A percentile compares a stretch with the other conserved stretches of the same genome.
Conservation (phyloP, 139 green algal species). For the Chlorella sp. region DNA sequence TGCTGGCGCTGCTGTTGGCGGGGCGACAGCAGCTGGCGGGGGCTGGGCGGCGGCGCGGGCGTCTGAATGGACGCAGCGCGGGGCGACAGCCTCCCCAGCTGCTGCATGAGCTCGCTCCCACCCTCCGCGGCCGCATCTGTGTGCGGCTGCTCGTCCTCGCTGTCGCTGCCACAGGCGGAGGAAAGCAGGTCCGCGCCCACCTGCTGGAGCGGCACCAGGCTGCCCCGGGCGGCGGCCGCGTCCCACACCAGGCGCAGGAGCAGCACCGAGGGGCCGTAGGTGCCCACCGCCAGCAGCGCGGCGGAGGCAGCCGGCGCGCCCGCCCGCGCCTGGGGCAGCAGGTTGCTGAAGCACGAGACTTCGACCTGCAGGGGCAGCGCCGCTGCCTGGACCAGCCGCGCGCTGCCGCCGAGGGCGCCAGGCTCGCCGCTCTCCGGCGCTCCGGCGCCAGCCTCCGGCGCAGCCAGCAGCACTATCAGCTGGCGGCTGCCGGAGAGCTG, state of each 20-base stretch:
- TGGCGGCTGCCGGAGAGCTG: slow-evolving; percentile 9
- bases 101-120: too few relatives aligned
- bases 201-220: not conserved
- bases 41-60: not conserved
- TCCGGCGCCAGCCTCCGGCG: not conserved
- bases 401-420: not conserved
- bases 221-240: not conserved
- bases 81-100: too few relatives aligned
- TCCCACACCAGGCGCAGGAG: slow-evolving; percentile 7
- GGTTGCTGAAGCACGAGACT: slow-evolving; percentile 28
- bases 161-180: too few relatives aligned
- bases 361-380: not conserved
- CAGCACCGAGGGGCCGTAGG: slow-evolving; percentile 12
- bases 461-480: slow-evolving; percentile 9
- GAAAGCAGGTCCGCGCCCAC: too few relatives aligned
- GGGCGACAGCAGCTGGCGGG: not conserved
- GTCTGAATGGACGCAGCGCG: not conserved
- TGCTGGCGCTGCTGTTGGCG: slow-evolving; percentile 6
- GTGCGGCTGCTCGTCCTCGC: too few relatives aligned
- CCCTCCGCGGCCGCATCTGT: too few relatives aligned
- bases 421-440: too few relatives aligned
- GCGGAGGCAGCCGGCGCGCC: not conserved
- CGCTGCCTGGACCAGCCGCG: not conserved
- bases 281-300: slow-evolving; percentile 7
- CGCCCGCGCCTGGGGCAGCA: not conserved